Evolutionary conservation across 2,329 filamentous ascomycete genomes (phyloP), one percentile per base, ranked within the genome.

Genomic region (Ceratocystis huliohia): DNA sequence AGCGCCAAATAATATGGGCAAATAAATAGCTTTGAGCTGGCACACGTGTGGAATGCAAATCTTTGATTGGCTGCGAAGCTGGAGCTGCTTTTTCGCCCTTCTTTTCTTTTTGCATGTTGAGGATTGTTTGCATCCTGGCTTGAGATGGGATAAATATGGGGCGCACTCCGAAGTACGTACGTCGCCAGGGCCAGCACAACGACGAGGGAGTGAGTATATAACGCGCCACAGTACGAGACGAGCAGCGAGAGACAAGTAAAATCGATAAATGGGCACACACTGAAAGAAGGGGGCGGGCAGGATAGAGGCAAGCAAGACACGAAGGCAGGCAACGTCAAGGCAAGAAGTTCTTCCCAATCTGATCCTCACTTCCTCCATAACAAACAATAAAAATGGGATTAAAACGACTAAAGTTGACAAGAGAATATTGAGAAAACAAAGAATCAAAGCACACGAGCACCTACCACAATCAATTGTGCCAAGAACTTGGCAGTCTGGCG

Each of bases 401-500:
- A 22, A 25, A 30, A 5, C 22, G n/a, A 45, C 2, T 33, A 62
- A 20, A 63, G 61, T 30, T 28, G 61, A 44, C 20, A 65, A 61
- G 59, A 61, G 46, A 37, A 33, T 10, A 50, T 22, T 4, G 48
- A 20, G 48, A 44, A 53, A 63, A 46, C 46, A 63, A 66, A 66
- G 44, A 66, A 61, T 61, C 15, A 61, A 22, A 20, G 22, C 61
- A 63, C 61, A 63, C 61, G 61, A 63, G 37, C 37, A 45, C 61
- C 61, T 63, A 63, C 61, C 61, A 45, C 61, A 63, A 63, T 3
- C 33, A 63, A 46, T 25, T 5, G 28, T 57, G 61, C 61, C 61
- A 63, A 63, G 61, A 63, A 45, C 61, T 63, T 63, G 61, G 61
- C 61, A 63, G 44, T 48, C 53, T 17, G 15, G 44, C 20, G 20